Evolutionary conservation across 257 asterid species (phyloP).

Genomic region (Cynanchum wilfordii): DNA sequence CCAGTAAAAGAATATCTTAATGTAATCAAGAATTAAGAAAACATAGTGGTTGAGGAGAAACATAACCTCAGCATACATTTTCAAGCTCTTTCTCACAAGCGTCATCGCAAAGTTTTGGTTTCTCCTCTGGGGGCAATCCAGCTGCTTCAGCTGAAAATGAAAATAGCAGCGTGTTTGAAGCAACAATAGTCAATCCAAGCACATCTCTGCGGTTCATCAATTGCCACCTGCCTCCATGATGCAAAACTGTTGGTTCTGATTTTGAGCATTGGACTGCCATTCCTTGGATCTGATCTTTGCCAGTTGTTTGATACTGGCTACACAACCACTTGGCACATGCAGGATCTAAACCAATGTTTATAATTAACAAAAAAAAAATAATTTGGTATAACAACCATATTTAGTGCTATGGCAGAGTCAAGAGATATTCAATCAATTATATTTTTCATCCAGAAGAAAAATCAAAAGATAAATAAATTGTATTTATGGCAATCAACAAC

Average conservation of each 20-base stretch:
- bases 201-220: conserved; percentile 21
- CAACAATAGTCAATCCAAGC: conserved; percentile 21
- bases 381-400: not conserved
- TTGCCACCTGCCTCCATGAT: not conserved
- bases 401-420: not conserved
- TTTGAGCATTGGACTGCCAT: not conserved
- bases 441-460: not conserved
- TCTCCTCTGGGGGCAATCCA: conserved; percentile 92
- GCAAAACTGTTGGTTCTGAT: not conserved
- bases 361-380: not conserved
- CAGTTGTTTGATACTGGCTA: conserved; percentile 1
- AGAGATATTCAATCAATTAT: not conserved
- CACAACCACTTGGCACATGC: conserved; percentile 2
- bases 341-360: conserved; percentile 9
- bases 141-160: conserved; percentile 49
- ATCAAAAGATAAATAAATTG: not conserved
- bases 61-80: conserved; percentile 28
- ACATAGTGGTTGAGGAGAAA: conserved; percentile 4
- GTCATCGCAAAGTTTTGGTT: conserved; percentile 78
- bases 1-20: not conserved
- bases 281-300: not conserved
- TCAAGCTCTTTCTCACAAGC: conserved; percentile 73
- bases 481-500: not conserved
- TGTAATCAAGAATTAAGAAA: not conserved
- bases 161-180: conserved; percentile 14